Evolutionary conservation across 352 stramenopile genomes (phyloP).

Genomic region (Phytophthora pluvialis): DNA sequence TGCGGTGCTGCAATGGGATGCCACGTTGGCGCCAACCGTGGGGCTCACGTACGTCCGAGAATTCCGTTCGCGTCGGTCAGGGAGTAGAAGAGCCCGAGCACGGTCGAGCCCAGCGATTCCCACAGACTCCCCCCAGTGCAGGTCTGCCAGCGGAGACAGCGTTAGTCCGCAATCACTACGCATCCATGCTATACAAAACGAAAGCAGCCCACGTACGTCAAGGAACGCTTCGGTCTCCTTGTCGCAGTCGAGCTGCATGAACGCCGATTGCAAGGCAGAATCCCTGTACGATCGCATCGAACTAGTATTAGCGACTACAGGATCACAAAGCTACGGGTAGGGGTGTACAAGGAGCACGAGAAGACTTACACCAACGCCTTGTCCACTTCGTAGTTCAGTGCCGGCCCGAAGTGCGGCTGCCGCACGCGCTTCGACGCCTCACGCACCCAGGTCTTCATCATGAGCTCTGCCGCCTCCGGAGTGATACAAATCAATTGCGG

Average conservation of each 20-base stretch:
- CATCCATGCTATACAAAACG: not conserved
- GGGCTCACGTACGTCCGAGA: constrained; percentile 64
- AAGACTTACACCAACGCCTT: constrained; percentile 50
- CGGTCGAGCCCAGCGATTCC: constrained; percentile 64
- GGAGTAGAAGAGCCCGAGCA: constrained; percentile 84
- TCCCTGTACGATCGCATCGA: constrained; percentile 43
- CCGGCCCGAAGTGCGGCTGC: constrained; percentile 52
- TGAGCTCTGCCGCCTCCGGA: not conserved
- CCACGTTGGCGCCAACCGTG: constrained; percentile 5
- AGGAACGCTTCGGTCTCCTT: constrained; percentile 78
- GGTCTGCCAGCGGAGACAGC: constrained; percentile 42
- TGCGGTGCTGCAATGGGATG: constrained; percentile 17
- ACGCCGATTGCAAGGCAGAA: constrained; percentile 60
- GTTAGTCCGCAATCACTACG: not conserved
- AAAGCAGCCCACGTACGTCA: constrained; percentile 39
- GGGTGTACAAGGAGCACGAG: not conserved
- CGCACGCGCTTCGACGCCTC: constrained; percentile 59
- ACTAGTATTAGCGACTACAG: not conserved
- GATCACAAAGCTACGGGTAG: not conserved
- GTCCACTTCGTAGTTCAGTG: constrained; percentile 71
- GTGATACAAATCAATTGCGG: no score
- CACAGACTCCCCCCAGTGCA: constrained; percentile 78
- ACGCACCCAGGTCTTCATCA: constrained; percentile 85
- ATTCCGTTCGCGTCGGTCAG: constrained; percentile 86
- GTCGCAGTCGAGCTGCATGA: constrained; percentile 79